Evolutionary conservation across 2,329 filamentous ascomycete genomes (phyloP).

Genomic region (Scopulariopsis brevicaulis): DNA sequence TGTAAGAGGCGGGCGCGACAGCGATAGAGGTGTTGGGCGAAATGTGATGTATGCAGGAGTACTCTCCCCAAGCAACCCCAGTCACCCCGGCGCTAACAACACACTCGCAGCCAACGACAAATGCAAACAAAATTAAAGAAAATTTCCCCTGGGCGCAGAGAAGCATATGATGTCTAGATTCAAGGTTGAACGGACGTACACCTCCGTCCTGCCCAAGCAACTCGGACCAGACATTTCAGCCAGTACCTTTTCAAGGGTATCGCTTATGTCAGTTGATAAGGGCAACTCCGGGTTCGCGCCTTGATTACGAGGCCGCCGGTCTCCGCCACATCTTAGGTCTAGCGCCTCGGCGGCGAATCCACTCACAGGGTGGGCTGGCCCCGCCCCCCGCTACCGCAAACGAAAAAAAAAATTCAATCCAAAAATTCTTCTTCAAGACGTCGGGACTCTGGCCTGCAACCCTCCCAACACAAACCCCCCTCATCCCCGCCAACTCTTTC

Average conservation of each 20-base stretch:
- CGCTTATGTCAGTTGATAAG: neutral
- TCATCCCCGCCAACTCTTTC: slow-evolving; percentile 11
- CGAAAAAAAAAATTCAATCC: slow-evolving; percentile 3
- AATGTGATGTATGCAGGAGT: too few relatives aligned
- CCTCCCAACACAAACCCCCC: slow-evolving; percentile 8
- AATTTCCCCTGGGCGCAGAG: too few relatives aligned
- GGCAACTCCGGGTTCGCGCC: neutral
- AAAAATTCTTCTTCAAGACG: slow-evolving; percentile 1
- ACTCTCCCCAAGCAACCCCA: too few relatives aligned
- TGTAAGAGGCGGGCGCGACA: neutral
- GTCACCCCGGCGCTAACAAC: too few relatives aligned
- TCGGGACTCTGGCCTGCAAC: neutral
- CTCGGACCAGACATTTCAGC: too few relatives aligned
- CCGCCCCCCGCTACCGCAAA: neutral
- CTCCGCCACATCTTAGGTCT: neutral
- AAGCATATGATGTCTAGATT: too few relatives aligned
- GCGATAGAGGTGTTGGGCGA: neutral
- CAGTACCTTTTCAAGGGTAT: too few relatives aligned
- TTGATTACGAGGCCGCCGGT: neutral
- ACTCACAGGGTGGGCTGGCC: neutral
- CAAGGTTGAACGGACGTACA: too few relatives aligned
- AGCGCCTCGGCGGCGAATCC: neutral
- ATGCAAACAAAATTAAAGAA: too few relatives aligned
- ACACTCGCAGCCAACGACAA: too few relatives aligned
- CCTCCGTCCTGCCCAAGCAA: too few relatives aligned